Percentiles rank a stretch among this genome's conserved stretches.
phyloP scores from a whole-genome alignment of 2,329 filamentous ascomycete genomes.

The Fusarium hainanense region DNA sequence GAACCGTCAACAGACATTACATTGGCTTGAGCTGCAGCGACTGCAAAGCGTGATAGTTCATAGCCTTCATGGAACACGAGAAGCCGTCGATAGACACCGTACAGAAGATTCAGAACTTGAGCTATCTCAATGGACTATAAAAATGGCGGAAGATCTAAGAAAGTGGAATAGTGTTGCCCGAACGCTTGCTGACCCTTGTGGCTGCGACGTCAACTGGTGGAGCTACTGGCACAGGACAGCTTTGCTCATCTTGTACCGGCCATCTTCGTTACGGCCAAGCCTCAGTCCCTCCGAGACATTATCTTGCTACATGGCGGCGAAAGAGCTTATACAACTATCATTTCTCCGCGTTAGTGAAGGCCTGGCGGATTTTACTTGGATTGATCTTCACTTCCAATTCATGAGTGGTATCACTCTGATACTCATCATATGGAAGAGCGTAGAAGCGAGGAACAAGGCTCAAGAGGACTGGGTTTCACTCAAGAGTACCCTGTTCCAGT shows the following conservation, averaged over 20 bases:
- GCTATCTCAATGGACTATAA: background rate
- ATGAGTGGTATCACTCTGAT: constrained; percentile 17
- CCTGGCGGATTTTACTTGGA: constrained; percentile 13
- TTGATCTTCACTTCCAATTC: constrained; percentile 17
- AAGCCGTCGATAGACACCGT: fast-evolving
- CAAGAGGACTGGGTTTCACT: constrained; percentile 12
- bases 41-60: constrained; percentile 5
- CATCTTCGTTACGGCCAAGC: background rate
- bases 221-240: constrained; percentile 15
- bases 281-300: background rate
- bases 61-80: background rate
- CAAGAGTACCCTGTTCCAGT: constrained; percentile 4
- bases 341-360: constrained; percentile 12
- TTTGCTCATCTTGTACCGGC: constrained; percentile 14
- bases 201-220: constrained; percentile 13
- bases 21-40: constrained; percentile 15
- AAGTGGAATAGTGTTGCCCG: constrained; percentile 1
- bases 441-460: background rate
- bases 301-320: constrained; percentile 4
- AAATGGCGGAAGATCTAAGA: no score
- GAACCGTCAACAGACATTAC: background rate
- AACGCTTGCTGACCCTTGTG: background rate
- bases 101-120: background rate
- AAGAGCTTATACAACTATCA: constrained; percentile 13
- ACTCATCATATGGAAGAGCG: constrained; percentile 6